Percentiles rank a stretch among this genome's conserved stretches.
Conservation (phyloP, 495 filamentous ascomycete genomes). For the Annulohypoxylon bovei region DNA sequence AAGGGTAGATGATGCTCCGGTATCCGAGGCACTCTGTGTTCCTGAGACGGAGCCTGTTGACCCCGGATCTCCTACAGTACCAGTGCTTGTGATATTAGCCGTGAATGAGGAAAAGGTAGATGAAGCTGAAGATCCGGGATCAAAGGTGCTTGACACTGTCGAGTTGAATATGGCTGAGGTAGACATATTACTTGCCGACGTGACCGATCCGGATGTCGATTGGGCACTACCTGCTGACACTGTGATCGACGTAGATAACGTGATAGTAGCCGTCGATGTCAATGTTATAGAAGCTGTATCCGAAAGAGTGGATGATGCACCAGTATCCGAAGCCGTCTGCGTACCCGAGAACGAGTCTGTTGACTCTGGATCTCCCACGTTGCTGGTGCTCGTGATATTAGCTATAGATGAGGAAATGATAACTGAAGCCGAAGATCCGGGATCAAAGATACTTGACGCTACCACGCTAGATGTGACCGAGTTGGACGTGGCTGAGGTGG, state of each 20-base stretch:
- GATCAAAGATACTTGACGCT: constrained; percentile 1
- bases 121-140: constrained; percentile 4
- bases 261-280: background rate
- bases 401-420: constrained; percentile 5
- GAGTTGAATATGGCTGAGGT: background rate
- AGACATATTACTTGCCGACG: background rate
- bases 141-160: constrained; percentile 6
- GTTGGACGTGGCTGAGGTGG: background rate
- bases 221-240: constrained; percentile 6
- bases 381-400: constrained; percentile 1
- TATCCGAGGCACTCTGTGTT: background rate
- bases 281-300: constrained; percentile 3
- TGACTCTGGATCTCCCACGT: background rate
- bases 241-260: constrained; percentile 18
- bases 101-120: constrained; percentile 1
- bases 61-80: background rate
- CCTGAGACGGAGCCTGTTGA: background rate
- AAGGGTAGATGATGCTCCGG: background rate
- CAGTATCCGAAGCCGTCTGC: background rate
- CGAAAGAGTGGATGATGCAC: background rate
- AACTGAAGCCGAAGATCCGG: constrained; percentile 1
- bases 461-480: constrained; percentile 1
- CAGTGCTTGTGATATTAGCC: background rate
- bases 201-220: background rate
- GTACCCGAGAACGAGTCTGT: background rate